Evolutionary conservation across 352 stramenopile species (phyloP).

Genomic region (Plasmopara viticola): DNA sequence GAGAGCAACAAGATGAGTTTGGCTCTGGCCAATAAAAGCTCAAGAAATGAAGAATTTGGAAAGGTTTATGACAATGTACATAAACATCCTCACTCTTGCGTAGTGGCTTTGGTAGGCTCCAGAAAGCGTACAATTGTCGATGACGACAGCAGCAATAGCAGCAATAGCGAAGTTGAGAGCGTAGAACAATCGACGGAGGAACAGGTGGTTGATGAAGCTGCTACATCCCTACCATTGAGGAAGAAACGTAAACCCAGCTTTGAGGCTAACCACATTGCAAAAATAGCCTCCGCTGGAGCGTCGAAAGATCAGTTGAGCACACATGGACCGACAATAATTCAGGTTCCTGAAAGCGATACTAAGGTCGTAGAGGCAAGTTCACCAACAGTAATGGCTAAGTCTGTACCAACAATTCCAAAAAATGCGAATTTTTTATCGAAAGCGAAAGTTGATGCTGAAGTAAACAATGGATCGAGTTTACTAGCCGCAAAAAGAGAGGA

Average conservation of each 20-base stretch:
- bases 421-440: slow-evolving; percentile 1
- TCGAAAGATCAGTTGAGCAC: neutral
- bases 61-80: slow-evolving; percentile 21
- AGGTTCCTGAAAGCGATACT: slow-evolving; percentile 2
- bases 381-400: neutral
- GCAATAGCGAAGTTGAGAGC: slow-evolving; percentile 28
- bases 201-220: neutral
- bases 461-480: neutral
- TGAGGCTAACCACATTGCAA: slow-evolving; percentile 3
- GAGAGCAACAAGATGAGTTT: slow-evolving; percentile 1
- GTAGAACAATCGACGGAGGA: slow-evolving; percentile 4
- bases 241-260: slow-evolving; percentile 20
- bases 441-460: slow-evolving; percentile 1
- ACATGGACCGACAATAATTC: slow-evolving; percentile 1
- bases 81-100: slow-evolving; percentile 12
- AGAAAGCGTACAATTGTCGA: slow-evolving; percentile 65
- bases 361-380: slow-evolving; percentile 2
- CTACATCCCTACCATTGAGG: slow-evolving; percentile 4
- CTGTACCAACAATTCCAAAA: slow-evolving; percentile 3
- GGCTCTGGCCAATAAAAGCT: neutral
- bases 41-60: slow-evolving; percentile 6
- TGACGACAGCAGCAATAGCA: slow-evolving; percentile 51
- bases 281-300: slow-evolving; percentile 1
- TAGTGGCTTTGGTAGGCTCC: slow-evolving; percentile 19
- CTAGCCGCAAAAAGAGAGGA: slow-evolving; percentile 2